These are phyloP conservation scores for Bothriochloa decipiens DNA, from an alignment of 176 grass and related monocot genomes.

Conservation along the genomic window DNA sequence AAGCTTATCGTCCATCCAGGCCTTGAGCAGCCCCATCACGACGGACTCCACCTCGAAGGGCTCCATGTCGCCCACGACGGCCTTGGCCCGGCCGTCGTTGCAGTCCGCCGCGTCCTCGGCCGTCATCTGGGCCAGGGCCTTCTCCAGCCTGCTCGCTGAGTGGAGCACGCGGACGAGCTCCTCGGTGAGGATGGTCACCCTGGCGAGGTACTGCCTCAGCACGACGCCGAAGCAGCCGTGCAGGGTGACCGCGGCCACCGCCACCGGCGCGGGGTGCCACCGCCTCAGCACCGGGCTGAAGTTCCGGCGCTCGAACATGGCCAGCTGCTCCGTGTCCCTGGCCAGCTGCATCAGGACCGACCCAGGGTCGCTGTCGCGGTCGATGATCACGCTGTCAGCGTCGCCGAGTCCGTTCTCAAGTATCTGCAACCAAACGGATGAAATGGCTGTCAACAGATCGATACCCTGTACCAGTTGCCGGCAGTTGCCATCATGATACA, in stretches of 20 bases:
- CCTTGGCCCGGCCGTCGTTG: conserved; percentile 62
- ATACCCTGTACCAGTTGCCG: too few species aligned
- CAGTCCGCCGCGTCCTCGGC: conserved; percentile 70
- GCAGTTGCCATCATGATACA: background rate
- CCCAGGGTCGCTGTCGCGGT: conserved; percentile 65
- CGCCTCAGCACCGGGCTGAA: conserved; percentile 74
- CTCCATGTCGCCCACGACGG: conserved; percentile 75
- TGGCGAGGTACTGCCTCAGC: conserved; percentile 66
- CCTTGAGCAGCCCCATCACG: conserved; percentile 75
- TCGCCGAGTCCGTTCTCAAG: conserved; percentile 61
- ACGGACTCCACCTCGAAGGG: conserved; percentile 86
- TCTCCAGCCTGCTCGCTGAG: conserved; percentile 74
- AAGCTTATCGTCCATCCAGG: conserved; percentile 87
- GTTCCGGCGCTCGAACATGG: conserved; percentile 60
- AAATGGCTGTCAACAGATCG: background rate
- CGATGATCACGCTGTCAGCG: conserved; percentile 52
- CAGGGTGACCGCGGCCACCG: conserved; percentile 65
- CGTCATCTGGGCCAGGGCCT: conserved; percentile 76
- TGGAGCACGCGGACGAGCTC: conserved; percentile 86
- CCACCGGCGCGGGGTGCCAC: conserved; percentile 67
- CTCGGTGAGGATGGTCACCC: conserved; percentile 66
- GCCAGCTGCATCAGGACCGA: conserved; percentile 62
- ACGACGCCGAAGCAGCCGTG: conserved; percentile 85
- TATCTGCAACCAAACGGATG: conserved; percentile 48
- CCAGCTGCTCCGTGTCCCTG: conserved; percentile 71